Conservation (phyloP, 2,329 filamentous ascomycete species). For the Verticillium nonalfalfae region DNA sequence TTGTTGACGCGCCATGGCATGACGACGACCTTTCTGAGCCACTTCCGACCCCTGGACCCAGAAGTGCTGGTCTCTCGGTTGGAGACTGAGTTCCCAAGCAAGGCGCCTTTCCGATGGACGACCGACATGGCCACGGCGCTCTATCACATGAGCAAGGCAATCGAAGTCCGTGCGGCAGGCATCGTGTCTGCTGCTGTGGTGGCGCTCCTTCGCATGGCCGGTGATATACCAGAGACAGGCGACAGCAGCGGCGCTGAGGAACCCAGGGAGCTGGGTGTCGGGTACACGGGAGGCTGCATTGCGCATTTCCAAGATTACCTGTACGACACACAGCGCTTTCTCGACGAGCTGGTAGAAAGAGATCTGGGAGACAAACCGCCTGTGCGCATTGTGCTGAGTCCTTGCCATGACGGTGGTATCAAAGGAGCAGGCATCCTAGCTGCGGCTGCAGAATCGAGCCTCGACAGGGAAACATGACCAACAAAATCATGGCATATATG, state of each 20-base stretch:
- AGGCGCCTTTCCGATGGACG: slow-evolving; percentile 54
- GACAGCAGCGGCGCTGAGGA: not conserved
- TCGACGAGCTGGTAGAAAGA: slow-evolving; percentile 48
- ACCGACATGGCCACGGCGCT: slow-evolving; percentile 51
- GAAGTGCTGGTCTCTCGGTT: slow-evolving; percentile 38
- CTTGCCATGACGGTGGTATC: slow-evolving; percentile 57
- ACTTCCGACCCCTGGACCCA: slow-evolving; percentile 51
- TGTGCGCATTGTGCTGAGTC: slow-evolving; percentile 40
- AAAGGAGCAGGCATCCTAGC: slow-evolving; percentile 56
- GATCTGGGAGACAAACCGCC: slow-evolving; percentile 29
- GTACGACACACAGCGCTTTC: slow-evolving; percentile 60
- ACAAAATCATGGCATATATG: not conserved
- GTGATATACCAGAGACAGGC: slow-evolving; percentile 46
- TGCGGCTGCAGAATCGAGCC: slow-evolving; percentile 31
- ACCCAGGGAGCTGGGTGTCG: slow-evolving; percentile 60
- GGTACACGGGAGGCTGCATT: slow-evolving; percentile 76
- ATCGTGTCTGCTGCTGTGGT: slow-evolving; percentile 68
- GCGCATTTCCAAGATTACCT: slow-evolving; percentile 73
- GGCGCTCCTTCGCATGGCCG: slow-evolving; percentile 62
- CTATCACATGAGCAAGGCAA: slow-evolving; percentile 61
- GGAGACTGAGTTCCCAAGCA: slow-evolving; percentile 43
- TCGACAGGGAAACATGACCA: slow-evolving; percentile 8
- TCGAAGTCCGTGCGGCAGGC: slow-evolving; percentile 66
- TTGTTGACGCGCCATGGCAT: slow-evolving; percentile 55
- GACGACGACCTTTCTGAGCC: slow-evolving; percentile 67